Conservation (phyloP, 2,329 filamentous ascomycete species). For the Fusarium duplospermum region DNA sequence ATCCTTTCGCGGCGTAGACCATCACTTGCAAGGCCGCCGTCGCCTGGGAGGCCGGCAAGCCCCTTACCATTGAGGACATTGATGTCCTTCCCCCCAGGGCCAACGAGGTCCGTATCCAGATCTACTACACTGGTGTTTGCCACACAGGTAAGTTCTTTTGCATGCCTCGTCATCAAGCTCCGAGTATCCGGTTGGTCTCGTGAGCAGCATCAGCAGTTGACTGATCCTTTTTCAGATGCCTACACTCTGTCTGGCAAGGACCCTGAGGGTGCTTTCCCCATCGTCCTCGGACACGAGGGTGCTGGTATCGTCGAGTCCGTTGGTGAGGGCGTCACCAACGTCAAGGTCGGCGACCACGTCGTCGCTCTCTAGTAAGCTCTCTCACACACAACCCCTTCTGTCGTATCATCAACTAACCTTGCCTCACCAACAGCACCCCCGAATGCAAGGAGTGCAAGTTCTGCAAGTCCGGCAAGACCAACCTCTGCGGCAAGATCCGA, state of each 20-base stretch:
- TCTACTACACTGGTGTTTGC: slow-evolving; percentile 98
- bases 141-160: slow-evolving; percentile 78
- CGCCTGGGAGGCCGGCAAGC: slow-evolving; percentile 95
- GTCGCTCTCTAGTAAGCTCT: slow-evolving; percentile 81
- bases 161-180: slow-evolving; percentile 15
- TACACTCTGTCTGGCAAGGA: slow-evolving; percentile 97
- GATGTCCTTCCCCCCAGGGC: slow-evolving; percentile 91
- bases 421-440: slow-evolving; percentile 74
- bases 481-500: slow-evolving; percentile 98
- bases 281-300: slow-evolving; percentile 90
- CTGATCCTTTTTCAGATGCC: slow-evolving; percentile 70
- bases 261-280: slow-evolving; percentile 92
- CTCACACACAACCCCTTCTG: not conserved
- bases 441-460: slow-evolving; percentile 99
- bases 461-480: slow-evolving; percentile 99
- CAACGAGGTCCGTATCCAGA: slow-evolving; percentile 95
- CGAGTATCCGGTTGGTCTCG: not conserved
- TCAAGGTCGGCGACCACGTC: slow-evolving; percentile 94
- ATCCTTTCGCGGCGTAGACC: slow-evolving; percentile 65
- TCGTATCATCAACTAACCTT: slow-evolving; percentile 9
- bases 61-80: slow-evolving; percentile 88
- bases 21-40: slow-evolving; percentile 98
- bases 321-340: slow-evolving; percentile 92
- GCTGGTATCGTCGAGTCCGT: slow-evolving; percentile 93
- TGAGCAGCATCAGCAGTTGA: not conserved